phyloP scores from a whole-genome alignment of 2,329 filamentous ascomycete genomes.

The Cercospora sp. region DNA sequence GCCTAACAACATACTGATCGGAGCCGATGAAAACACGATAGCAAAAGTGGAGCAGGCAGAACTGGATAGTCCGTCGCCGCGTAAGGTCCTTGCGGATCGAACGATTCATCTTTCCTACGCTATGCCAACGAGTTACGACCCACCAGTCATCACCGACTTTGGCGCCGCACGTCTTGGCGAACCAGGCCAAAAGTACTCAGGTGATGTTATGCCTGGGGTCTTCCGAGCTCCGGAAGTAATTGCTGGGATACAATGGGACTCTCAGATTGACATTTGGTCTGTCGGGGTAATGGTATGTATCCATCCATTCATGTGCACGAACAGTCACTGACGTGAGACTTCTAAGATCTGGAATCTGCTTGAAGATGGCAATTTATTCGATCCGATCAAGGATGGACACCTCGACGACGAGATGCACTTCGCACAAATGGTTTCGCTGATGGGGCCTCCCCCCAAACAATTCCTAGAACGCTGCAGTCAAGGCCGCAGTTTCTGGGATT shows the following conservation, averaged over 20 bases:
- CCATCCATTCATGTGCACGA: neutral
- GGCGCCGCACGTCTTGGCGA: constrained; percentile 22
- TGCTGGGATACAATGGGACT: constrained; percentile 28
- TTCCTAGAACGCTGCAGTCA: constrained; percentile 39
- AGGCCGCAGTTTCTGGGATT: constrained; percentile 34
- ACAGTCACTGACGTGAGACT: neutral
- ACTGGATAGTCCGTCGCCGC: neutral
- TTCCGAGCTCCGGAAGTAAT: constrained; percentile 33
- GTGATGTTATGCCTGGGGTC: constrained; percentile 31
- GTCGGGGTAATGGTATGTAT: constrained; percentile 33
- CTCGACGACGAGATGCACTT: constrained; percentile 27
- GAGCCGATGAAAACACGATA: neutral
- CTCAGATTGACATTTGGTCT: constrained; percentile 32
- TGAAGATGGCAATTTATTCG: constrained; percentile 33
- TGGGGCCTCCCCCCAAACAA: constrained; percentile 41
- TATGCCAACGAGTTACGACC: constrained; percentile 12
- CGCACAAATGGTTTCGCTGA: constrained; percentile 40
- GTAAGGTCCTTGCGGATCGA: constrained; percentile 1
- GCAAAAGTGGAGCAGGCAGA: constrained; percentile 5
- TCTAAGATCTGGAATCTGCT: constrained; percentile 34
- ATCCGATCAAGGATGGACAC: constrained; percentile 13
- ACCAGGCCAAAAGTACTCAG: constrained; percentile 12
- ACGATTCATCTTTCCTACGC: constrained; percentile 6
- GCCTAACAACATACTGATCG: neutral
- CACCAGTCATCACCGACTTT: constrained; percentile 31